Conservation (phyloP, 495 filamentous ascomycete genomes). For the Melanomma pulvis-pyrius region DNA sequence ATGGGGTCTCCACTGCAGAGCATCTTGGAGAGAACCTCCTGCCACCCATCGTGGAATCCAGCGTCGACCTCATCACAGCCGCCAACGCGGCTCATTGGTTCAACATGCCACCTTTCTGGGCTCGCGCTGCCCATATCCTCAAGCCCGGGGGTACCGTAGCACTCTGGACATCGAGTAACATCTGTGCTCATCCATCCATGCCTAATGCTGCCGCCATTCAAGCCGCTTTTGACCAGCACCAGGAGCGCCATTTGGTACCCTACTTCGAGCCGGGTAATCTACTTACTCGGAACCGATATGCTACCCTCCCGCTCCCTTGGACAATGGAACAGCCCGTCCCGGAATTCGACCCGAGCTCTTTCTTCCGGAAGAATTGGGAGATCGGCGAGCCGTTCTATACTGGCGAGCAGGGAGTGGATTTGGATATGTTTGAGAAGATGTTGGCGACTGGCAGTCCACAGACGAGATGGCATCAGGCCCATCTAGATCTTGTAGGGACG, state of each 20-base stretch:
- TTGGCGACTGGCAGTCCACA: slow-evolving; percentile 51
- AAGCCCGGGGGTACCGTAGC: slow-evolving; percentile 61
- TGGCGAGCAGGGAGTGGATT: slow-evolving; percentile 23
- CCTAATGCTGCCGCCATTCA: slow-evolving; percentile 45
- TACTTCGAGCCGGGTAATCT: slow-evolving; percentile 49
- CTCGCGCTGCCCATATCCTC: slow-evolving; percentile 57
- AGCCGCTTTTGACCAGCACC: slow-evolving; percentile 41
- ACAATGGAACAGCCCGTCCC: slow-evolving; percentile 40
- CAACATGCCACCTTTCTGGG: slow-evolving; percentile 64
- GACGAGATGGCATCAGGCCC: slow-evolving; percentile 54
- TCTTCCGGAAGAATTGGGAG: slow-evolving; percentile 52
- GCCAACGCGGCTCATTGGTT: slow-evolving; percentile 65
- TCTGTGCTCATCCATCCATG: slow-evolving; percentile 36
- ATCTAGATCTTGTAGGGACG: slow-evolving; percentile 43
- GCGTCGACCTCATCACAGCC: slow-evolving; percentile 57
- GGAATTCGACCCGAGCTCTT: slow-evolving; percentile 49
- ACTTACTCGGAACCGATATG: slow-evolving; percentile 47
- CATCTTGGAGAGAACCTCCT: slow-evolving; percentile 38
- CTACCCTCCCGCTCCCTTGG: slow-evolving; percentile 57
- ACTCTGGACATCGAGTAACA: slow-evolving; percentile 49
- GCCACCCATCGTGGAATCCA: slow-evolving; percentile 28
- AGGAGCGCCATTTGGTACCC: slow-evolving; percentile 42
- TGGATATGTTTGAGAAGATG: slow-evolving; percentile 46
- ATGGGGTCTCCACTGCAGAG: slow-evolving; percentile 53
- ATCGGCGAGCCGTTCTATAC: slow-evolving; percentile 39